These are phyloP conservation scores for Chaetomium sp. DNA, from an alignment of 2,329 filamentous ascomycete species.

Conservation along the genomic window DNA sequence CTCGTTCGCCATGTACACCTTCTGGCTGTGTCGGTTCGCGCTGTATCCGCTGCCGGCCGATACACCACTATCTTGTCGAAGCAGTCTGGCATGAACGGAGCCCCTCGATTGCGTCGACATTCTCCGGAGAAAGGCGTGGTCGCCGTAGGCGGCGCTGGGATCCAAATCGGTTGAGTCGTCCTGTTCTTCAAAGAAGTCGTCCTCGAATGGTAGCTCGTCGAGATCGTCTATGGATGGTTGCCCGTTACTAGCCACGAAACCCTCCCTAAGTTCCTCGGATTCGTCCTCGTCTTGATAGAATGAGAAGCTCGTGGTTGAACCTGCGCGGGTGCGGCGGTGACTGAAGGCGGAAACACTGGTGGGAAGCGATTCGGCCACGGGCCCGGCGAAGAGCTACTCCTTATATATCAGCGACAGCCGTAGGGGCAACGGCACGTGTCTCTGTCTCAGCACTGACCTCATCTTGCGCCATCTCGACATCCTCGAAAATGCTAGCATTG, in stretches of 20 bases:
- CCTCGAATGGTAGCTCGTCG: slow-evolving; percentile 47
- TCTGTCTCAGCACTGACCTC: slow-evolving; percentile 61
- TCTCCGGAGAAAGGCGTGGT: slow-evolving; percentile 59
- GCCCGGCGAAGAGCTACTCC: slow-evolving; percentile 76
- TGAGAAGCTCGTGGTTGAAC: slow-evolving; percentile 85
- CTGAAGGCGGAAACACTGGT: slow-evolving; percentile 90
- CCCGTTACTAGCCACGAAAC: slow-evolving; percentile 35
- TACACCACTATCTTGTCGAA: slow-evolving; percentile 69
- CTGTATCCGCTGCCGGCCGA: slow-evolving; percentile 67
- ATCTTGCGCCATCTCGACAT: slow-evolving; percentile 98
- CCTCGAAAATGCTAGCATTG: slow-evolving; percentile 80
- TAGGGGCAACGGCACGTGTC: no score
- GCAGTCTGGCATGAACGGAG: slow-evolving; percentile 65
- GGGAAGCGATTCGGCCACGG: slow-evolving; percentile 93
- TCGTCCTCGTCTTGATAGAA: slow-evolving; percentile 77
- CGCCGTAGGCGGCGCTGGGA: slow-evolving; percentile 41
- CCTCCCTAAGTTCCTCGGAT: slow-evolving; percentile 29
- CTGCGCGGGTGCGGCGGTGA: slow-evolving; percentile 77
- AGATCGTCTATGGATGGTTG: slow-evolving; percentile 40
- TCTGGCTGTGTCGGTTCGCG: slow-evolving; percentile 74
- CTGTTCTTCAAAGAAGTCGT: slow-evolving; percentile 41
- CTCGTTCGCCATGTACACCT: slow-evolving; percentile 89
- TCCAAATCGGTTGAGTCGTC: slow-evolving; percentile 45
- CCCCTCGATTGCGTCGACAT: slow-evolving; percentile 62
- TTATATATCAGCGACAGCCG: slow-evolving; percentile 12